Percentiles rank a stretch among this genome's conserved stretches.
These are phyloP conservation scores for Linnemannia hyalina DNA, from an alignment of 192 early-diverging fungal species.

Conservation along the genomic window DNA sequence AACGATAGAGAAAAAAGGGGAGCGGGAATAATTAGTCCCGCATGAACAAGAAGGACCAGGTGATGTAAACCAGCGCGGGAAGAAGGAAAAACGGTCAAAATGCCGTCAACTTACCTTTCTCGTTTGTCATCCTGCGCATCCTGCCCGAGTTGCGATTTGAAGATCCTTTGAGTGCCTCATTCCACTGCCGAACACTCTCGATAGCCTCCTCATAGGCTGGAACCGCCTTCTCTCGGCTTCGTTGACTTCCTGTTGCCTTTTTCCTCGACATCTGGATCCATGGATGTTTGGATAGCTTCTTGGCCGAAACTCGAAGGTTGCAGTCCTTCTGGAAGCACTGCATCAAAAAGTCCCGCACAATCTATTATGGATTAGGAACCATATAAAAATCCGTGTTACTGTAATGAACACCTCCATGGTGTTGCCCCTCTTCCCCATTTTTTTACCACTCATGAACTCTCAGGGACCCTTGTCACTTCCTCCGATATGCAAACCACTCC, in stretches of 20 bases:
- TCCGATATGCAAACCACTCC: neutral
- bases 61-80: neutral
- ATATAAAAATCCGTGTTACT: neutral
- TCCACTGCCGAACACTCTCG: conserved; percentile 58
- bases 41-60: neutral
- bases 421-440: neutral
- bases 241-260: conserved; percentile 40
- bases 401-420: neutral
- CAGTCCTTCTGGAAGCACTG: conserved; percentile 85
- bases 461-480: neutral
- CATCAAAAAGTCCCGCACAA: conserved; percentile 80
- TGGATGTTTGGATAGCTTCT: conserved; percentile 75
- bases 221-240: conserved; percentile 37
- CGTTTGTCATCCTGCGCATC: conserved; percentile 15
- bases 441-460: neutral
- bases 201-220: conserved; percentile 56
- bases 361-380: conserved; percentile 31
- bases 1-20: neutral
- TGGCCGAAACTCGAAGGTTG: conserved; percentile 74
- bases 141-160: conserved; percentile 36
- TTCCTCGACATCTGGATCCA: conserved; percentile 67
- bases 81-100: neutral
- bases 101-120: conserved; percentile 13
- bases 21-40: conserved; percentile 4
- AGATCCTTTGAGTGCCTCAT: conserved; percentile 51